A percentile compares a stretch with the other conserved stretches of the same genome.
Conservation (phyloP, 2,329 filamentous ascomycete genomes). For the Teratosphaeria viscida region DNA sequence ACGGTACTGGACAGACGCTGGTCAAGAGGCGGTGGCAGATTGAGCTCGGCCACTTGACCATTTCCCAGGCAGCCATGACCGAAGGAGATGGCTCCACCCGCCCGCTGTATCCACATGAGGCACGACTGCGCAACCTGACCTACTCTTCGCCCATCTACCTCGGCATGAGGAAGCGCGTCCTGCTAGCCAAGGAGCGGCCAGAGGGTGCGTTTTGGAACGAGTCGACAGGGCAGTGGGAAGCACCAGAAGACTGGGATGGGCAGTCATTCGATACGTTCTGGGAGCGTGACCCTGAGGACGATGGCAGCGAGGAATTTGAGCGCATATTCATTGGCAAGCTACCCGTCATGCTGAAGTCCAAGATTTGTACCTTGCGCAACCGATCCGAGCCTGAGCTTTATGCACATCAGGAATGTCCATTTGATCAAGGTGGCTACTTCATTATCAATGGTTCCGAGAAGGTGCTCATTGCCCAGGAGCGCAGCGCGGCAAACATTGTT, state of each 20-base stretch:
- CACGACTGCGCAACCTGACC: constrained; percentile 86
- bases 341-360: constrained; percentile 96
- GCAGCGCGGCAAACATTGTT: constrained; percentile 95
- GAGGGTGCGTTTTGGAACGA: constrained; percentile 53
- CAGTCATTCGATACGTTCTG: constrained; percentile 37
- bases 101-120: constrained; percentile 85
- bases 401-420: constrained; percentile 89
- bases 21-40: constrained; percentile 88
- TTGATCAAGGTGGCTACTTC: constrained; percentile 97
- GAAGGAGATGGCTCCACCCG: constrained; percentile 85
- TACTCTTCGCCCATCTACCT: constrained; percentile 89
- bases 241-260: constrained; percentile 28
- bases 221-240: constrained; percentile 43
- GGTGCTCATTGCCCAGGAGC: constrained; percentile 93
- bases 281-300: constrained; percentile 28
- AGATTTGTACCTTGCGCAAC: constrained; percentile 81
- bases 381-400: constrained; percentile 80
- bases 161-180: constrained; percentile 74
- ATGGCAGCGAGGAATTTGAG: constrained; percentile 42
- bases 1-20: constrained; percentile 53
- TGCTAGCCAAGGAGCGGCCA: constrained; percentile 67
- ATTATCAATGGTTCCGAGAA: constrained; percentile 99
- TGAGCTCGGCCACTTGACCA: constrained; percentile 81
- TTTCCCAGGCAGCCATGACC: constrained; percentile 81
- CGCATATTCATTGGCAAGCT: constrained; percentile 89